Percentiles rank a stretch among this genome's conserved stretches.
Conservation (phyloP, 805 yeast species). For the Sugiyamaella marilandica region DNA sequence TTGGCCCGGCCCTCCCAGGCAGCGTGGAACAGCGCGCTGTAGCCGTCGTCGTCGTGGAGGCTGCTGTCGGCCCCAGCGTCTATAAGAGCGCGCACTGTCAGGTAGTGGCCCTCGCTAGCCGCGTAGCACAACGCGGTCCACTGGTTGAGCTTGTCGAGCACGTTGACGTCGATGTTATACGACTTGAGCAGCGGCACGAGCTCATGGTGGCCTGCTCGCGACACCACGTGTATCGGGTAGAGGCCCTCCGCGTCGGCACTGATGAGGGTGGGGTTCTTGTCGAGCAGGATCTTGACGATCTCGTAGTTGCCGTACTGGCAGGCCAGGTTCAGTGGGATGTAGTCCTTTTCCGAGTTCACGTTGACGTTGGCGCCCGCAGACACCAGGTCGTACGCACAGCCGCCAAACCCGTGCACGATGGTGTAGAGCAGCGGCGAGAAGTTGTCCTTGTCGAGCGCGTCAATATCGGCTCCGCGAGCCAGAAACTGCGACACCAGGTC, state of each 20-base stretch:
- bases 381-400: slow-evolving; percentile 47
- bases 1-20: slow-evolving; percentile 89
- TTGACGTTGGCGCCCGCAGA: slow-evolving; percentile 41
- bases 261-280: slow-evolving; percentile 36
- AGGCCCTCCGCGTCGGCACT: slow-evolving; percentile 78
- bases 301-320: slow-evolving; percentile 77
- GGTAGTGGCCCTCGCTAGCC: slow-evolving; percentile 74
- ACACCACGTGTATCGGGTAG: slow-evolving; percentile 80
- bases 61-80: slow-evolving; percentile 66
- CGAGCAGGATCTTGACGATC: slow-evolving; percentile 60
- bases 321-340: slow-evolving; percentile 69
- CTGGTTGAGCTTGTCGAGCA: slow-evolving; percentile 74
- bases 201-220: slow-evolving; percentile 72
- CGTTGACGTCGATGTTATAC: slow-evolving; percentile 64
- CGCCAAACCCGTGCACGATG: slow-evolving; percentile 61
- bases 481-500: slow-evolving; percentile 41
- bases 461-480: slow-evolving; percentile 34
- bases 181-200: slow-evolving; percentile 59
- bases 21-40: slow-evolving; percentile 79
- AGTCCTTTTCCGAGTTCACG: slow-evolving; percentile 40
- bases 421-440: slow-evolving; percentile 79
- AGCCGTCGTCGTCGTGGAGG: slow-evolving; percentile 72
- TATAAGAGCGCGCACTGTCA: slow-evolving; percentile 65
- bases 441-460: slow-evolving; percentile 39
- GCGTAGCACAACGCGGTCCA: slow-evolving; percentile 96